These are phyloP conservation scores for Chrysopogon serrulatus DNA, from an alignment of 176 grass and related monocot genomes.

Conservation along the genomic window DNA sequence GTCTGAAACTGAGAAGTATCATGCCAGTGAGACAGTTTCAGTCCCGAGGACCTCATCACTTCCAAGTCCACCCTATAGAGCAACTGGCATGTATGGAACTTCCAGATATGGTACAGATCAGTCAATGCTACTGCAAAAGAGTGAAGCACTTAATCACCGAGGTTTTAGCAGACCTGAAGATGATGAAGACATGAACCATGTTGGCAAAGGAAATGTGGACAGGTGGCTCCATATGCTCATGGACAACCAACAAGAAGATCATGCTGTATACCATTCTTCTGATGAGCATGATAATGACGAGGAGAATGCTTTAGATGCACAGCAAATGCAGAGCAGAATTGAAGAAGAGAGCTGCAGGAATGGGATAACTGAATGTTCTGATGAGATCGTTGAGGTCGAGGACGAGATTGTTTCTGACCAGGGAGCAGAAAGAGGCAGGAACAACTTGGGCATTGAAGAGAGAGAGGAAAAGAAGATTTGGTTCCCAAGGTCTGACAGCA, in stretches of 20 bases:
- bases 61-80: slow-evolving; percentile 42
- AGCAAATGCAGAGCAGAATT: slow-evolving; percentile 18
- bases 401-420: slow-evolving; percentile 21
- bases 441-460: slow-evolving; percentile 67
- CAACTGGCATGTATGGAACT: background rate
- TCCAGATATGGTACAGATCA: slow-evolving; percentile 18
- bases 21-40: slow-evolving; percentile 23
- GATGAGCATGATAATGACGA: background rate
- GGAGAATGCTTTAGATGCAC: background rate
- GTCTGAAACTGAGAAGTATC: slow-evolving; percentile 19
- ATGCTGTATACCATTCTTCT: slow-evolving; percentile 8
- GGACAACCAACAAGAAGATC: slow-evolving; percentile 42
- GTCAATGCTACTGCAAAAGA: slow-evolving; percentile 7
- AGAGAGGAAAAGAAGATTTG: slow-evolving; percentile 45
- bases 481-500: slow-evolving; percentile 59
- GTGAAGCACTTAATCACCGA: background rate
- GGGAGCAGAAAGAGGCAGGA: slow-evolving; percentile 26
- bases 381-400: slow-evolving; percentile 42
- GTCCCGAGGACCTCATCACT: slow-evolving; percentile 27
- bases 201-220: slow-evolving; percentile 63
- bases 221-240: slow-evolving; percentile 77
- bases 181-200: slow-evolving; percentile 40
- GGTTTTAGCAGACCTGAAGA: slow-evolving; percentile 30
- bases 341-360: slow-evolving; percentile 20
- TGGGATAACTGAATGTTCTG: slow-evolving; percentile 24